Evolutionary conservation across 2,329 filamentous ascomycete genomes (phyloP).

Genomic region (Piedraia hortae): DNA sequence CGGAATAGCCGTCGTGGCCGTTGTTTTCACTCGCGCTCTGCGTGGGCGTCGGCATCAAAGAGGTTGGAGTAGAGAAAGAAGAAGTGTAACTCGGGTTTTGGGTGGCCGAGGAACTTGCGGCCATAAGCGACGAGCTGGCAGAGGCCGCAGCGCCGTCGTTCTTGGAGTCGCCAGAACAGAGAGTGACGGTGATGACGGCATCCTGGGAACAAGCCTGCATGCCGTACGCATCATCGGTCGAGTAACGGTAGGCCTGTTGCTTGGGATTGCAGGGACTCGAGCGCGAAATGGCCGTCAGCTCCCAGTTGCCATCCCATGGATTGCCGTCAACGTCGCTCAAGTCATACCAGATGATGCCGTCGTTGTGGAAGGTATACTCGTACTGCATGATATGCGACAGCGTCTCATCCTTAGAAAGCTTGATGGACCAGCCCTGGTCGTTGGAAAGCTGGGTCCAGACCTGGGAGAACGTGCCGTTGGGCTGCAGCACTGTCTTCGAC

Average conservation of each 20-base stretch:
- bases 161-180: slow-evolving; percentile 11
- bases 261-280: slow-evolving; percentile 8
- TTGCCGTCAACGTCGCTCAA: slow-evolving; percentile 14
- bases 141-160: slow-evolving; percentile 3
- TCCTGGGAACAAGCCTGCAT: slow-evolving; percentile 13
- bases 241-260: slow-evolving; percentile 14
- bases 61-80: slow-evolving; percentile 1
- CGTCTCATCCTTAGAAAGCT: slow-evolving; percentile 11
- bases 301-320: slow-evolving; percentile 14
- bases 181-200: slow-evolving; percentile 12
- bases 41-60: slow-evolving; percentile 3
- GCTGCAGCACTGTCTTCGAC: slow-evolving; percentile 5
- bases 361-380: slow-evolving; percentile 14
- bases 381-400: slow-evolving; percentile 12
- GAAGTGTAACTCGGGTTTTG: slow-evolving; percentile 1
- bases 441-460: slow-evolving; percentile 12
- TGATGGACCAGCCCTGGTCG: slow-evolving; percentile 14
- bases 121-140: slow-evolving; percentile 2
- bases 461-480: slow-evolving; percentile 8
- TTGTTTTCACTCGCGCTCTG: slow-evolving; percentile 1
- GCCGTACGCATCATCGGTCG: slow-evolving; percentile 15
- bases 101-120: slow-evolving; percentile 2
- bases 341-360: slow-evolving; percentile 15
- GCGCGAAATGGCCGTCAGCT: slow-evolving; percentile 9
- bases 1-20: background rate